Evolutionary conservation across 2,329 filamentous ascomycete genomes (phyloP), one percentile per base, ranked within the genome.

Genomic region (Apiospora arundinis): DNA sequence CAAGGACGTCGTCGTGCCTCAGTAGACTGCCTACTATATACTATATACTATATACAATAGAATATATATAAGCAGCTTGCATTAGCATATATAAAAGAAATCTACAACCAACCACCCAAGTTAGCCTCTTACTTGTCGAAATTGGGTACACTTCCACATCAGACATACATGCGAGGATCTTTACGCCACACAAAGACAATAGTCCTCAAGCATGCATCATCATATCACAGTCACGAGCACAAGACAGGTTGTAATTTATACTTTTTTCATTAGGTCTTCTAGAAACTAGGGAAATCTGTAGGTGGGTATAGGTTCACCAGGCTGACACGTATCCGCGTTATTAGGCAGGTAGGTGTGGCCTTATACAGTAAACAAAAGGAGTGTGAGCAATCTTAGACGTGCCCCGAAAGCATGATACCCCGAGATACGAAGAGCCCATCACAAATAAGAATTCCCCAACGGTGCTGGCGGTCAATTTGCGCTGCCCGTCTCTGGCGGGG

Each of bases 281-380:
- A 73, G 48, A 52, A 68, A 70, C 49, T 72, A 70, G 69, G 69
- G 69, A 72, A 70, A 70, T 56, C 67, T 69, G 67, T 69, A 69
- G 48, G 45, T 69, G 71, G 71, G 70, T 72, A 72, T 70, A 66
- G 49, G 69, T 45, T 60, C 56, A 49, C 75, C 66, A 60, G 70
- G 73, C 75, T 73, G 69, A 73, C 69, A 52, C 73, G 52, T 71
- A 69, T 70, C 74, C 74, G 71, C 65, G 73, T 73, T 70, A 76
- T 74, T 76, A 71, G 72, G 72, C 71, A 73, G 74, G 77, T 74
- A 74, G 73, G 75, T 71, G 72, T 71, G 72, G 73, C 75, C 75
- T 44, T 46, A 75, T 80, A 78, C 78, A 76, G 79, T 79, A 77
- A 79, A 79, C 77, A 80, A 76, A 77, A 81, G 80, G 74, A 77